Evolutionary conservation across 495 filamentous ascomycete species (phyloP).

Genomic region (Aspergillus olivimuriae): DNA sequence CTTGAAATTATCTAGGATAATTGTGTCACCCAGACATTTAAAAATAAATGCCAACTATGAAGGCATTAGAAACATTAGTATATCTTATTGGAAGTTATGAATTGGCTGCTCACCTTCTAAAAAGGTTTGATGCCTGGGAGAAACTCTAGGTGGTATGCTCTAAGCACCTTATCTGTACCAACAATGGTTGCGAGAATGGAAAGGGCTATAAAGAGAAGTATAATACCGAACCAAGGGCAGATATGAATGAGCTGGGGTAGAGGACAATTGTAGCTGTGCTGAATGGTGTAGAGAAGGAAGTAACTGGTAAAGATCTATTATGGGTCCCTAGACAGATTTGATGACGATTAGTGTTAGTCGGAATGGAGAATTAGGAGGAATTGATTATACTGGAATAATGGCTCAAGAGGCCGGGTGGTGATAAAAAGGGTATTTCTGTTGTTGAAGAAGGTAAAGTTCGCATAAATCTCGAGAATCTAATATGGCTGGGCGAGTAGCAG

Average conservation of each 20-base stretch:
- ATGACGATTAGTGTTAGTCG: neutral
- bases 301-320: constrained; percentile 46
- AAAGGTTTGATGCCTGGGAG: constrained; percentile 12
- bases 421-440: constrained; percentile 30
- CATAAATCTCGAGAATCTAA: constrained; percentile 29
- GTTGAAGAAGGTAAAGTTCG: constrained; percentile 28
- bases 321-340: constrained; percentile 27
- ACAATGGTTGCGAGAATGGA: constrained; percentile 38
- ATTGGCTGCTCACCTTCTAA: constrained; percentile 9
- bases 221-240: constrained; percentile 42
- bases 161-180: constrained; percentile 13
- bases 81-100: too few species aligned
- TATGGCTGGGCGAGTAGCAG: constrained; percentile 21
- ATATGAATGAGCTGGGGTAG: constrained; percentile 19
- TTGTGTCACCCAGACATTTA: neutral
- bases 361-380: neutral
- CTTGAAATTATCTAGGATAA: neutral
- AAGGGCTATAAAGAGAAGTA: constrained; percentile 39
- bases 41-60: neutral
- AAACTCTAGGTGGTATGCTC: neutral
- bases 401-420: constrained; percentile 36
- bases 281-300: constrained; percentile 37
- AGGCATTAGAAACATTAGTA: neutral
- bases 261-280: constrained; percentile 26
- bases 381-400: constrained; percentile 24